These are phyloP conservation scores for Xylaria multiplex DNA, from an alignment of 2,329 filamentous ascomycete species.

Conservation along the genomic window DNA sequence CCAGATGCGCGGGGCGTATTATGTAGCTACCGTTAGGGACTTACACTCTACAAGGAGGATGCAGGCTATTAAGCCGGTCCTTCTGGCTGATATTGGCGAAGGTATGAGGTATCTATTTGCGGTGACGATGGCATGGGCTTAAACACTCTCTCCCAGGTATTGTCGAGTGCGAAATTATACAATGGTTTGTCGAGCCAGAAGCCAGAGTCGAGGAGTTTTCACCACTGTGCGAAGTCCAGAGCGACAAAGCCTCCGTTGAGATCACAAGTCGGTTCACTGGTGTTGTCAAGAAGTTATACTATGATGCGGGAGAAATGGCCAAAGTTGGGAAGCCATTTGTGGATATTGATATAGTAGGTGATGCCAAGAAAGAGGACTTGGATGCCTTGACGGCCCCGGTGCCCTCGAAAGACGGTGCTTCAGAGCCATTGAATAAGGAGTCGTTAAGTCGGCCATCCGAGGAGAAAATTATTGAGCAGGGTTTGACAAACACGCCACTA, in stretches of 20 bases:
- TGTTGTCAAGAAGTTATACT: slow-evolving; percentile 95
- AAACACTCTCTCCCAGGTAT: slow-evolving; percentile 72
- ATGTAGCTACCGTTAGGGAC: slow-evolving; percentile 50
- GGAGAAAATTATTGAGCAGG: slow-evolving; percentile 26
- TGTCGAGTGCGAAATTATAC: slow-evolving; percentile 97
- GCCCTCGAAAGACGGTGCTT: slow-evolving; percentile 45
- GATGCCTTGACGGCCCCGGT: slow-evolving; percentile 53
- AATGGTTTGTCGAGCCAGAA: slow-evolving; percentile 98
- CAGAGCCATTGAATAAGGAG: slow-evolving; percentile 43
- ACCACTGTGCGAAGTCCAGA: slow-evolving; percentile 96
- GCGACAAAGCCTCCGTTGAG: slow-evolving; percentile 90
- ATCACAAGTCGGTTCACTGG: slow-evolving; percentile 97
- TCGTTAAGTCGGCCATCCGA: slow-evolving; percentile 39
- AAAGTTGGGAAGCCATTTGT: slow-evolving; percentile 94
- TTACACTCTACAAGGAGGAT: slow-evolving; percentile 63
- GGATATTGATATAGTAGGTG: slow-evolving; percentile 91
- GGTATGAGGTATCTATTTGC: slow-evolving; percentile 58
- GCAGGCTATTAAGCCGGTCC: slow-evolving; percentile 77
- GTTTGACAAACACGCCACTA: slow-evolving; percentile 23
- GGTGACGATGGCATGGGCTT: background rate
- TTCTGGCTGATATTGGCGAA: slow-evolving; percentile 88
- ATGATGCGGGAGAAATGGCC: slow-evolving; percentile 95
- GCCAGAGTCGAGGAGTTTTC: slow-evolving; percentile 98
- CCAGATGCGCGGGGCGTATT: slow-evolving; percentile 44
- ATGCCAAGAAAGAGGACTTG: slow-evolving; percentile 71